Conservation (phyloP, 208 protist species). For the Acanthamoeba lugdunensis region DNA sequence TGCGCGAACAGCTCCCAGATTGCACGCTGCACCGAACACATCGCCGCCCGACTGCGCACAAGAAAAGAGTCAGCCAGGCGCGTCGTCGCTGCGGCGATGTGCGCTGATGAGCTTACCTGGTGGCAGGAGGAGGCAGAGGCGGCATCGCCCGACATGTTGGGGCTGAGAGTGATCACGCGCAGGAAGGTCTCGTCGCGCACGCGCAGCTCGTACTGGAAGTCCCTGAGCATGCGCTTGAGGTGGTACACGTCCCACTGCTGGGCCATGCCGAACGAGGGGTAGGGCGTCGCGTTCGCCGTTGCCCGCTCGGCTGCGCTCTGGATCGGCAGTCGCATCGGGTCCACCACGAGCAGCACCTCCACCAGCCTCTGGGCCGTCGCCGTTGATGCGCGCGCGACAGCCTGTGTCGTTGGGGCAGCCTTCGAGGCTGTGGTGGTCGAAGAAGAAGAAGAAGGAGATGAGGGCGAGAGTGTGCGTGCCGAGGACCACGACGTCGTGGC, state of each 20-base stretch:
- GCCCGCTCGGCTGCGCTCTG: background rate
- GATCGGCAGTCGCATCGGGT: background rate
- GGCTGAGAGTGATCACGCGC: background rate
- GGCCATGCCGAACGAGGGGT: background rate
- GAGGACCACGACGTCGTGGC: background rate
- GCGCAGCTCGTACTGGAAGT: constrained; percentile 59
- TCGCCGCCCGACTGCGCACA: background rate
- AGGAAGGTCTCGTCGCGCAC: constrained; percentile 20
- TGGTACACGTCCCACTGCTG: constrained; percentile 41
- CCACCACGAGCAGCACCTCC: constrained; percentile 58
- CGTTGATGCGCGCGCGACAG: background rate
- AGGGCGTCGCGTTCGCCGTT: background rate
- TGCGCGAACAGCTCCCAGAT: constrained; percentile 33
- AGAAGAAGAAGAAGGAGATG: background rate
- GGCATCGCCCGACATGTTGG: background rate
- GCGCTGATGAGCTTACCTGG: background rate
- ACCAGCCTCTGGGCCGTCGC: background rate
- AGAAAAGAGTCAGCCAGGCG: background rate
- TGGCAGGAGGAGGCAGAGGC: background rate
- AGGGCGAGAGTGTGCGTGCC: background rate
- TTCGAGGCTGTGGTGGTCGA: background rate
- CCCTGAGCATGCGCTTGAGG: constrained; percentile 11
- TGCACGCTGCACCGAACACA: constrained; percentile 36
- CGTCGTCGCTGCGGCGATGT: background rate
- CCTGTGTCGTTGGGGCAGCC: no score